Conservation (phyloP, 768 basidiomycete species). For the Dacryopinax spathularia region DNA sequence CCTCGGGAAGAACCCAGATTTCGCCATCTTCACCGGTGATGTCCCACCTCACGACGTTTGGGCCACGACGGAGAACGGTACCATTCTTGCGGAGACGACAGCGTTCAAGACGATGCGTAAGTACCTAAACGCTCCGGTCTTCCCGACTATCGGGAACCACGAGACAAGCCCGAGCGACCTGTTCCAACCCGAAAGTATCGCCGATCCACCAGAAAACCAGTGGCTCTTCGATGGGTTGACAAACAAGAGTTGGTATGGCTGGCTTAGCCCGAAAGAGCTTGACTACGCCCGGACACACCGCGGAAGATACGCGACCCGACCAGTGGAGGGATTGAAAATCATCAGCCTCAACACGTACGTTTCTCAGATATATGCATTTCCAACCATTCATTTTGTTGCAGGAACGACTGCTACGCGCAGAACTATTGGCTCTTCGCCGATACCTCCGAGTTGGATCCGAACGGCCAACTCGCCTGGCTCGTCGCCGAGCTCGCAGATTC, state of each 20-base stretch:
- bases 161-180: conserved; percentile 4
- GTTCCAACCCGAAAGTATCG: neutral
- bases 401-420: conserved; percentile 4
- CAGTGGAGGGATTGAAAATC: neutral
- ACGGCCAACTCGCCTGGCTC: conserved; percentile 43
- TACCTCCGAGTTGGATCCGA: conserved; percentile 36
- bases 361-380: no score
- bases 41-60: neutral
- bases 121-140: neutral
- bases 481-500: conserved; percentile 42
- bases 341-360: neutral
- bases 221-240: neutral
- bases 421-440: conserved; percentile 3
- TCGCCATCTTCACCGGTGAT: neutral
- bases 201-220: neutral
- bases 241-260: neutral
- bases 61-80: neutral
- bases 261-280: neutral
- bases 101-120: neutral
- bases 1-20: neutral
- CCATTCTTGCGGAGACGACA: neutral
- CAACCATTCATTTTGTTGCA: no score
- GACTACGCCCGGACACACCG: neutral
- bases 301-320: neutral
- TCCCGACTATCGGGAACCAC: neutral